Percentiles rank a stretch among this genome's conserved stretches.
These are phyloP conservation scores for Diaporthe longicolla DNA, from an alignment of 2,329 filamentous ascomycete genomes.

Conservation along the genomic window DNA sequence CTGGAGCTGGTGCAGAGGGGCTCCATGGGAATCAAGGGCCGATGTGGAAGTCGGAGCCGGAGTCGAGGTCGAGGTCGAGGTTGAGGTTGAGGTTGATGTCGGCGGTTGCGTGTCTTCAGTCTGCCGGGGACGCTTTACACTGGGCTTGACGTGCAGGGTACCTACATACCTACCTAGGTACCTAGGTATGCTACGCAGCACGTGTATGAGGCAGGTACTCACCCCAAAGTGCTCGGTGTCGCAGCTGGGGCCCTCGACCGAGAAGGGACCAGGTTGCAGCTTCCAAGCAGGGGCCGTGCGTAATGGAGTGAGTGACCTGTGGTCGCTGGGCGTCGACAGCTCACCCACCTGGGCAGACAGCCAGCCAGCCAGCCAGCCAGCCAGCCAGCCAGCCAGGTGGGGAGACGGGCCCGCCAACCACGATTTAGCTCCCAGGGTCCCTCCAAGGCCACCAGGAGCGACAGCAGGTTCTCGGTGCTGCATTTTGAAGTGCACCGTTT, in stretches of 20 bases:
- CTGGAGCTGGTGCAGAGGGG: conserved; percentile 23
- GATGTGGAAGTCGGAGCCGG: conserved; percentile 15
- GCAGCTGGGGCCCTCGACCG: conserved; percentile 24
- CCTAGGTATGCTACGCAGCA: no score
- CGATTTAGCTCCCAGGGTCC: neutral
- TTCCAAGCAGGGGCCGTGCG: conserved; percentile 37
- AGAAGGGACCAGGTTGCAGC: conserved; percentile 43
- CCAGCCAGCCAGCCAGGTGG: neutral
- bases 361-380: no score
- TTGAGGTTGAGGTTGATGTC: conserved; percentile 10
- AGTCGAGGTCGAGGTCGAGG: conserved; percentile 19
- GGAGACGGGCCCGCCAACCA: neutral
- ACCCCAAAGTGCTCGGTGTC: conserved; percentile 19
- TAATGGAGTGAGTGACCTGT: neutral
- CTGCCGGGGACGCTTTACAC: neutral
- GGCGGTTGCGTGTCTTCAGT: conserved; percentile 25
- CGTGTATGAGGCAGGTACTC: no score
- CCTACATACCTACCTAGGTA: no score
- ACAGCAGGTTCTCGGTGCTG: no score
- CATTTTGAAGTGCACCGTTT: no score
- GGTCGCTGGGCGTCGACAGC: neutral
- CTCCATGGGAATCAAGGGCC: conserved; percentile 13
- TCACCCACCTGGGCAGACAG: neutral
- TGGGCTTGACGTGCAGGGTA: neutral
- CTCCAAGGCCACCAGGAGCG: no score